These are phyloP conservation scores for Ilyonectria sp. DNA, from an alignment of 2,329 filamentous ascomycete genomes.

Conservation along the genomic window DNA sequence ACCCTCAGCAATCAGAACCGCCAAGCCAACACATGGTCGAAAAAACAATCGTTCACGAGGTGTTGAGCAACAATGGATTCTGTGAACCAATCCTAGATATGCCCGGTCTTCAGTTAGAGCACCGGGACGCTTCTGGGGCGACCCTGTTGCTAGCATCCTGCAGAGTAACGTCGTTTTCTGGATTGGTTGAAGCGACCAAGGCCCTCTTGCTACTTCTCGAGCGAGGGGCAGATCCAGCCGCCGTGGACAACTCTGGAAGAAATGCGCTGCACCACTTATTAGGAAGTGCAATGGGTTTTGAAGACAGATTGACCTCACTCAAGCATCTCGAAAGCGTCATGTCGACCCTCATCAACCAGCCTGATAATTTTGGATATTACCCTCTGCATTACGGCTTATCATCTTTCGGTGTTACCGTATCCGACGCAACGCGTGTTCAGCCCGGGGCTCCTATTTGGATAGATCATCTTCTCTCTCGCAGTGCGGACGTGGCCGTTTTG, in stretches of 20 bases:
- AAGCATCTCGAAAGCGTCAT: slow-evolving; percentile 14
- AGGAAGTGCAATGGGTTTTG: neutral
- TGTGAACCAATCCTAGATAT: slow-evolving; percentile 31
- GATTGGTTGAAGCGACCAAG: neutral
- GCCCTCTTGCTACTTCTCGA: slow-evolving; percentile 20
- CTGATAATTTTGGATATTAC: slow-evolving; percentile 33
- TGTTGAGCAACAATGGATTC: slow-evolving; percentile 13
- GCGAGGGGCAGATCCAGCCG: slow-evolving; percentile 32
- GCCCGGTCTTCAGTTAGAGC: slow-evolving; percentile 30
- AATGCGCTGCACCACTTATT: slow-evolving; percentile 35
- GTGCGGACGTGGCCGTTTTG: slow-evolving; percentile 25
- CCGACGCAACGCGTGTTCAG: too few species aligned
- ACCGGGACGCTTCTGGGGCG: slow-evolving; percentile 24
- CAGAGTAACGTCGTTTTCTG: too few species aligned
- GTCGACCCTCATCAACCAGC: slow-evolving; percentile 27
- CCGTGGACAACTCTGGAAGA: slow-evolving; percentile 27
- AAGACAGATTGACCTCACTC: slow-evolving; percentile 11
- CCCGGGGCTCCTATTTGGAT: slow-evolving; percentile 11
- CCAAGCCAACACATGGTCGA: neutral
- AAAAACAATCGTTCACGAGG: slow-evolving; percentile 27
- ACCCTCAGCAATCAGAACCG: neutral
- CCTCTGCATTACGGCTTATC: slow-evolving; percentile 37
- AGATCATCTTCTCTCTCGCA: slow-evolving; percentile 26
- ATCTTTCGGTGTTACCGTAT: neutral
- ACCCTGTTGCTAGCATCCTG: slow-evolving; percentile 35